Percentiles rank a stretch among this genome's conserved stretches.
Evolutionary conservation across 108 stramenopile species (phyloP).

Genomic region (Mayamaea pseudoterrestris): DNA sequence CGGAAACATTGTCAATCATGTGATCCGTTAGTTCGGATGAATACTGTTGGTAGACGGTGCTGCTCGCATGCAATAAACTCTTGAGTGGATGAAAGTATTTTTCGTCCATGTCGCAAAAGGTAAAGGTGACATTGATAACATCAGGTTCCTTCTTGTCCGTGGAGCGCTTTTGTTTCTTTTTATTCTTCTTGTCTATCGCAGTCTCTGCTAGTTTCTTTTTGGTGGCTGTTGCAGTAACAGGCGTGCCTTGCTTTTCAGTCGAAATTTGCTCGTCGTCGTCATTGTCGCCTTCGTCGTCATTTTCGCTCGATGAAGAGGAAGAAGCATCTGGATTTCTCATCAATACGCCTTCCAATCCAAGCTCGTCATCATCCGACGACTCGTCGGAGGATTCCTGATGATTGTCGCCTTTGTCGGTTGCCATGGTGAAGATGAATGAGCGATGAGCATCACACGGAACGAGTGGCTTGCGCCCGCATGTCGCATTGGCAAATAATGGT

Average conservation of each 20-base stretch:
- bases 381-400: constrained; percentile 11
- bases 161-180: constrained; percentile 24
- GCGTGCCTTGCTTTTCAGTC: constrained; percentile 20
- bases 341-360: constrained; percentile 62
- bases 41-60: constrained; percentile 40
- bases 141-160: constrained; percentile 38
- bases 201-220: constrained; percentile 12
- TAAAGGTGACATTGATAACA: constrained; percentile 61
- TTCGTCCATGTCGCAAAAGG: constrained; percentile 74
- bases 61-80: constrained; percentile 31
- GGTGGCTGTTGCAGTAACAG: constrained; percentile 19
- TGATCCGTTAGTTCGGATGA: constrained; percentile 56
- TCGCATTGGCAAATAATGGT: too few relatives aligned
- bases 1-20: constrained; percentile 57
- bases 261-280: constrained; percentile 31
- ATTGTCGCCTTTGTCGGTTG: too few relatives aligned
- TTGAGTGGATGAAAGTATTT: constrained; percentile 74
- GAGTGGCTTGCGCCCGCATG: too few relatives aligned
- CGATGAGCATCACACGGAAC: too few relatives aligned
- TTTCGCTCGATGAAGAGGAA: constrained; percentile 24
- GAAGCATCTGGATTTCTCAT: constrained; percentile 53
- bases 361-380: constrained; percentile 36
- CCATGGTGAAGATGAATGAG: too few relatives aligned
- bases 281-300: constrained; percentile 24
- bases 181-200: constrained; percentile 8